A percentile compares a stretch with the other conserved stretches of the same genome.
Conservation (phyloP, 148 eudicot genomes). For the Talinum fruticosum region DNA sequence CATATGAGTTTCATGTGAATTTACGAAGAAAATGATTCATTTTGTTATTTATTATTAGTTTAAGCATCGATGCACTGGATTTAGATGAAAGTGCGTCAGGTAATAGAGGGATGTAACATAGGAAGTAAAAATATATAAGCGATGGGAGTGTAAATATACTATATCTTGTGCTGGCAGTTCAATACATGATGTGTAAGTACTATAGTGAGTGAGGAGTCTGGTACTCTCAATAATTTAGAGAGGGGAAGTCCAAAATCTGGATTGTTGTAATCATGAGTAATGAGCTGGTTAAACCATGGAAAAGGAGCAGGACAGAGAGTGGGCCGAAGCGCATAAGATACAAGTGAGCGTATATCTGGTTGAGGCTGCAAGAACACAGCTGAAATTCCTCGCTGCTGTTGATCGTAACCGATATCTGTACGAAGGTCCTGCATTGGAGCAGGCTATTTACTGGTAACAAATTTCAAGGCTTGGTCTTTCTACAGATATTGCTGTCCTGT, state of each 20-base stretch:
- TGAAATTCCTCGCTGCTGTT: slow-evolving; percentile 71
- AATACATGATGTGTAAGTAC: too few species aligned
- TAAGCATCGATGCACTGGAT: too few species aligned
- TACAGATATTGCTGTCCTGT: too few species aligned
- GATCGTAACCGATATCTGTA: slow-evolving; percentile 78
- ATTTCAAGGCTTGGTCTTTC: background rate
- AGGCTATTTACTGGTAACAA: slow-evolving; percentile 71
- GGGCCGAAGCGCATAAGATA: slow-evolving; percentile 78
- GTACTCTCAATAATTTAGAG: background rate
- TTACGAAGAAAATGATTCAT: background rate
- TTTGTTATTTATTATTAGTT: too few species aligned
- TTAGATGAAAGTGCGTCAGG: too few species aligned
- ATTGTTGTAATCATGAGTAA: background rate
- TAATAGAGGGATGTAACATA: too few species aligned
- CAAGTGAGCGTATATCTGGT: slow-evolving; percentile 61
- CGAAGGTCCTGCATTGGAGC: slow-evolving; percentile 51
- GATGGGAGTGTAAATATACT: too few species aligned
- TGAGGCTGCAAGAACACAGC: slow-evolving; percentile 67
- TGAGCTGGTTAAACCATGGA: slow-evolving; percentile 34
- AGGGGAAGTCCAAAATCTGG: background rate
- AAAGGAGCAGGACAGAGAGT: slow-evolving; percentile 59
- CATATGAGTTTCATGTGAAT: background rate
- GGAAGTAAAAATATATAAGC: too few species aligned
- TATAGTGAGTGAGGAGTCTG: too few species aligned
- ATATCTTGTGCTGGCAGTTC: too few species aligned